Base-by-base conservation (phyloP, 495 filamentous ascomycete genomes). In the Penicillium desertorum region DNA sequence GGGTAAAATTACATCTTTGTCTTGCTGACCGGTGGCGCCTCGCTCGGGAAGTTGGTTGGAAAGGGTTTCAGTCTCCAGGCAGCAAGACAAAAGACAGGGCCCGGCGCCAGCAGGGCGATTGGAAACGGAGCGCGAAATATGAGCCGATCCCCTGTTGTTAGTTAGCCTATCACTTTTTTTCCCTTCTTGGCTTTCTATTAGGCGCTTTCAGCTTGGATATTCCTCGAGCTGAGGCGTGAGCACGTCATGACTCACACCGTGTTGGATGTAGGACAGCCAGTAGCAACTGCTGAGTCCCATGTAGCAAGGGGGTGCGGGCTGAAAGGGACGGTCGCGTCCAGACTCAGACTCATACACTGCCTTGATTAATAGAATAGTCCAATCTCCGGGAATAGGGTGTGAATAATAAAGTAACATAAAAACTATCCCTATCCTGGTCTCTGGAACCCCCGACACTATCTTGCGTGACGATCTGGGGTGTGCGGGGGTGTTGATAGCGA, bases 101-200 rank as follows among this genome's bases (percentile, higher is more conserved):
- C 23, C 17, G 12, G 29, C 25, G 41, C 12, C 20, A 41, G 50
- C 57, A 22, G 62, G 30, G 37, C 45, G 46, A 59, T 67, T 64
- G 45, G 53, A 62, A 67, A 67, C 48, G 46, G 59, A 61, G 57
- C 58, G 55, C 41, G 29, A 54, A 56, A n/a, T 6, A 39, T 17
- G 36, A 17, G 16, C 14, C 36, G 34, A 57, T 25, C 45, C 45
- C 45, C n/a, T 32, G 45, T 48, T 8, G 7, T 17, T 17, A 39
- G 36, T 39, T 17, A n/a, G 7, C 36, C n/a, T 39, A 8, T 39
- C 36, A 39, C 36, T n/a, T n/a, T 36, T 34, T 36, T 34, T 48
- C 17, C 17, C 19, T 45, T 14, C 16, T 45, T 29, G 36, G 8
- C n/a, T 45, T 54, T 34, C 29, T 7, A 6, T 29, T 10, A 27